Conservation (phyloP, 225 moss, liverwort and hornwort species). For the Lunularia cruciata region DNA sequence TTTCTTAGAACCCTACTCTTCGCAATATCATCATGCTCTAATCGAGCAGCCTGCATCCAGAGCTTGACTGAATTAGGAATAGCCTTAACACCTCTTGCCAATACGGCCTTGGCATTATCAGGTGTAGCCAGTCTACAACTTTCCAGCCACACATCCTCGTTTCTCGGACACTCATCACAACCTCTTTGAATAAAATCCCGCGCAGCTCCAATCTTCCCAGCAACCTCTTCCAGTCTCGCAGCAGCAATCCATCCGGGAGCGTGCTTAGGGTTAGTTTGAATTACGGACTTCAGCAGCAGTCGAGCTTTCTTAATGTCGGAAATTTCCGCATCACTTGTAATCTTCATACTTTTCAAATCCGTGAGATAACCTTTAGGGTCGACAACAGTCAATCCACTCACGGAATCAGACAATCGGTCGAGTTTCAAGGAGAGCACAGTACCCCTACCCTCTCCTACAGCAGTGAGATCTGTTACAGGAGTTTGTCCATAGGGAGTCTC, state of each 20-base stretch:
- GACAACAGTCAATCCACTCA: slow-evolving; percentile 81
- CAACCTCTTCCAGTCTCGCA: slow-evolving; percentile 89
- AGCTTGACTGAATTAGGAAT: slow-evolving; percentile 93
- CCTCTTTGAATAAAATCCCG: slow-evolving; percentile 85
- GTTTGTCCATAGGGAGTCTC: slow-evolving; percentile 94
- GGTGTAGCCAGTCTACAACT: slow-evolving; percentile 78
- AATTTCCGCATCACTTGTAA: slow-evolving; percentile 90
- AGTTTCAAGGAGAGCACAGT: slow-evolving; percentile 79
- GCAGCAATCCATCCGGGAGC: slow-evolving; percentile 94
- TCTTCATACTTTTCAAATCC: slow-evolving; percentile 94
- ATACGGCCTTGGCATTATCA: slow-evolving; percentile 70
- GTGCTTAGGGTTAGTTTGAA: slow-evolving; percentile 95
- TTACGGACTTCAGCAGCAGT: slow-evolving; percentile 75
- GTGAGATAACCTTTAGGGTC: slow-evolving; percentile 96
- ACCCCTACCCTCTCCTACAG: slow-evolving; percentile 90
- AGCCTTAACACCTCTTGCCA: slow-evolving; percentile 92
- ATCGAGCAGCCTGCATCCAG: slow-evolving; percentile 93
- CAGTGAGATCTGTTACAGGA: slow-evolving; percentile 93
- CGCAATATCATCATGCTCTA: slow-evolving; percentile 74
- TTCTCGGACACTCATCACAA: slow-evolving; percentile 87
- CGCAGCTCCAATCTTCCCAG: slow-evolving; percentile 81
- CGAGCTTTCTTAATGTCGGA: slow-evolving; percentile 96
- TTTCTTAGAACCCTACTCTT: slow-evolving; percentile 87
- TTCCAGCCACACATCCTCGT: slow-evolving; percentile 92
- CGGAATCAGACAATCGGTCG: slow-evolving; percentile 85